Evolutionary conservation across 352 stramenopile species (phyloP), one percentile per base, ranked within the genome.

Genomic region (Pythium vanterpoolii): DNA sequence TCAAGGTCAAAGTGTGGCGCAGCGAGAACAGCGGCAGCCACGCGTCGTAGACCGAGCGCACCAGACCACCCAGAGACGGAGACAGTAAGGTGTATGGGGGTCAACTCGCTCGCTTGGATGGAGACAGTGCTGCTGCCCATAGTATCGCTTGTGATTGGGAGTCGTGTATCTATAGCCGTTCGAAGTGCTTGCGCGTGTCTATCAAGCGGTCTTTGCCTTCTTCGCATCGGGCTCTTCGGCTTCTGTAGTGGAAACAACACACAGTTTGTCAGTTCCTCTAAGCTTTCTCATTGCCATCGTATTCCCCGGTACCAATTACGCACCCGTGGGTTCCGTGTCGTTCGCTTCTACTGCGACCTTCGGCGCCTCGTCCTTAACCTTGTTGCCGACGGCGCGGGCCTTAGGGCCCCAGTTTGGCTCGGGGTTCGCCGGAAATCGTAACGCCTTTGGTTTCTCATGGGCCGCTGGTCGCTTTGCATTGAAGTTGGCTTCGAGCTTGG

Each of bases 361-460:
- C 6, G 62, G 23, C 3, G 55, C 30, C 10, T 16, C n/a, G 21
- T 60, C 45, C 43, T 66, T 72, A 21, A 60, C 62, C 44, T 81
- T 84, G 67, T 93, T 87, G 33, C 87, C 84, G 1, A 92, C 81
- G 38, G 86, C 86, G 59, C 87, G 84, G 0, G 90, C 82, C 76
- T 98, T 98, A 0, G 96, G 96, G 13, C 96, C 96, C 96, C 96
- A 99, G 71, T 99, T 94, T 1, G 93, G 86, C 69, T 98, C 91
- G 4, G 96, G 96, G 75, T 99, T 99, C 7, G 86, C 63, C 26
- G 96, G 93, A 68, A 97, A 99, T 30, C 96, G 85, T 56, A 90
- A 71, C 8, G 95, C 93, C 69, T 98, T 98, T 45, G 83, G 79
- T 62, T 96, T 90, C n/a, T 92, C 79, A 36, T 87, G 73, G 18